Percentiles rank a stretch among this genome's conserved stretches.
phyloP scores from a whole-genome alignment of 768 basidiomycete genomes.

The Rhodosporidiobolus sp. region DNA sequence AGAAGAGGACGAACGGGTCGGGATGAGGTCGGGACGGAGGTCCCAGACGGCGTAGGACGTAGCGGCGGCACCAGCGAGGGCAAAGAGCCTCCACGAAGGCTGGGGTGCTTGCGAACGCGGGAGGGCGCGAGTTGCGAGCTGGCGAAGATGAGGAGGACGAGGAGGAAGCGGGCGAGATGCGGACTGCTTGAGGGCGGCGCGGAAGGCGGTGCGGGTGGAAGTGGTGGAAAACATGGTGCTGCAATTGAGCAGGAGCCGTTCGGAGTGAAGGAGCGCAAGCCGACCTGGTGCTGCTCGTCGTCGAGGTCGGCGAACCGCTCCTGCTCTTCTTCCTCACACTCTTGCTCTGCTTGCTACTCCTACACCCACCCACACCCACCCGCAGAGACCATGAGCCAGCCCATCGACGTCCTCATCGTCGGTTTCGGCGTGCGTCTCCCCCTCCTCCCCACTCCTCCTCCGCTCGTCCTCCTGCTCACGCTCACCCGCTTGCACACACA shows the following conservation, averaged over 20 bases:
- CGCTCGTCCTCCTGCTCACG: not conserved
- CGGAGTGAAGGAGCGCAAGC: not conserved
- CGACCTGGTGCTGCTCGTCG: not conserved
- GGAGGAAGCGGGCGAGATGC: not conserved
- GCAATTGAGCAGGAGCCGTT: not conserved
- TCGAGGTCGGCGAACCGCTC: too few species aligned
- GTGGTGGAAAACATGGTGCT: not conserved
- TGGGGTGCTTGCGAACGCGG: not conserved
- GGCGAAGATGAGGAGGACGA: not conserved
- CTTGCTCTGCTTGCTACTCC: not conserved
- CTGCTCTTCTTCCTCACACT: not conserved
- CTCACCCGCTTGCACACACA: too few species aligned
- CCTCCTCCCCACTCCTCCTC: not conserved
- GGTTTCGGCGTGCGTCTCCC: not conserved
- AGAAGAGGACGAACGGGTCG: not conserved
- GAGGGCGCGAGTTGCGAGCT: not conserved
- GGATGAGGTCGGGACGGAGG: not conserved
- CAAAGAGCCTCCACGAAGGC: too few species aligned
- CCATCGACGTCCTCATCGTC: conserved; percentile 12
- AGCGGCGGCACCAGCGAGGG: too few species aligned
- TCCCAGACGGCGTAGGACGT: too few species aligned
- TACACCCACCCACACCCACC: too few species aligned
- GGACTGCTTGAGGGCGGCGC: not conserved
- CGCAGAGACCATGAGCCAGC: not conserved
- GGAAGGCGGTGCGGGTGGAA: not conserved